Base-by-base conservation (phyloP, 176 grass and related monocot species). In the Phragmites australis region DNA sequence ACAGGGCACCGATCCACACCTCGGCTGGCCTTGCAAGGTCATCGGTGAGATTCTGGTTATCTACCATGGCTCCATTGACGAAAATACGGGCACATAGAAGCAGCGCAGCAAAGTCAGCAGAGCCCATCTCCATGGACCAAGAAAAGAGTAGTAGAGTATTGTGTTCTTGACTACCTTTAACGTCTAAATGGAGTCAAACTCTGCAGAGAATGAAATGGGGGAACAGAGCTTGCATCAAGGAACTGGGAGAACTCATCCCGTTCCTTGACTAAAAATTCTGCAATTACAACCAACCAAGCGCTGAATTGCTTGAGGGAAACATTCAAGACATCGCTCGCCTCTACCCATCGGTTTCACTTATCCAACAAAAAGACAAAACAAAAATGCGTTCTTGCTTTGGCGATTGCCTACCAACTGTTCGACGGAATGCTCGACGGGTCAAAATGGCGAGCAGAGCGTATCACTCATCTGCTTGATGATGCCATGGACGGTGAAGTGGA, bases 1-100 rank as follows among this genome's bases (percentile, higher is more conserved):
- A 94, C 12, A 94, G 39, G 1, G 86, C 86, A 41, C 92, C 92
- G 29, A 94, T 57, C 47, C 46, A 81, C 55, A 94, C 46, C 80
- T 86, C 85, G 19, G 69, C 43, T 8, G 88, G 92, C 52, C 83
- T 88, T 6, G 75, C 48, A 19, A 32, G 42, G 40, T 29, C 42
- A 21, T 30, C 37, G 7, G 83, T 81, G 48, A 16, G 31, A 29
- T 88, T 88, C 50, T 67, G 84, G 21, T 16, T 68, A n/a, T 29
- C 91, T 37, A 53, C 82, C 46, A 55, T 62, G 27, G 68, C 43
- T 61, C 49, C 60, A 54, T 53, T 42, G 43, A 18, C 66, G 23
- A 89, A 19, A 70, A 89, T 45, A 67, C 44, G 56, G 29, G 60
- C 31, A 57, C 48, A 85, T 55, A 84, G 44, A 75, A 79, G 32